Conservation (phyloP, 176 grass and related monocot species). For the Carex myosuroides region DNA sequence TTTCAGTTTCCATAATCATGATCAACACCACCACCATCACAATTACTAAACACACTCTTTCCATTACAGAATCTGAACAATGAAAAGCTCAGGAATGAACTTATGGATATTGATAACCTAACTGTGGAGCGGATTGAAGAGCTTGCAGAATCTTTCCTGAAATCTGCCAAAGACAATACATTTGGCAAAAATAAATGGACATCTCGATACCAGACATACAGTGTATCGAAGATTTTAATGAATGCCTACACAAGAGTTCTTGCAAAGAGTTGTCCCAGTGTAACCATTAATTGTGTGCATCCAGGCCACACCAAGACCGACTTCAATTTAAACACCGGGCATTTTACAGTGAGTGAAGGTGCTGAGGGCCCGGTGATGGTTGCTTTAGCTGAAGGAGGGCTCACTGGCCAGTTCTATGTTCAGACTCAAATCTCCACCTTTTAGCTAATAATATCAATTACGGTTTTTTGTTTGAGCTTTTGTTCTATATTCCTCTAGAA, state of each 20-base stretch:
- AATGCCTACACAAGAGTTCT: constrained; percentile 52
- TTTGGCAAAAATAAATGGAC: background rate
- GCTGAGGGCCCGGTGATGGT: constrained; percentile 53
- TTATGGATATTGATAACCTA: background rate
- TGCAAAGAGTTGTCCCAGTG: constrained; percentile 32
- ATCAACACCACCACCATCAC: background rate
- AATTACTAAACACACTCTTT: background rate
- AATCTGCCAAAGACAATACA: background rate
- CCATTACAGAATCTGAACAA: background rate
- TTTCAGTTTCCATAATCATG: background rate
- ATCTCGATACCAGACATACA: constrained; percentile 25
- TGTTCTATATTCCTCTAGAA: background rate
- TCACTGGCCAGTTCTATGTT: constrained; percentile 57
- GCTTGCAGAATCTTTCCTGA: background rate
- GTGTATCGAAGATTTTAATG: constrained; percentile 51
- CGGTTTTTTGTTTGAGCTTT: background rate
- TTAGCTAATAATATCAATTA: background rate
- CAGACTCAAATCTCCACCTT: constrained; percentile 23
- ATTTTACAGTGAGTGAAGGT: constrained; percentile 38
- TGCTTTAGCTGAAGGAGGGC: constrained; percentile 31
- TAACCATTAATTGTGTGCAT: constrained; percentile 50
- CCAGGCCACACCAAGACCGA: constrained; percentile 53
- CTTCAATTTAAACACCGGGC: constrained; percentile 48
- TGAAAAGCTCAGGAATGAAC: background rate
- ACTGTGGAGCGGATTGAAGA: background rate